phyloP scores from a whole-genome alignment of 1,284 basidiomycete species.

The Boletus holoroseus region DNA sequence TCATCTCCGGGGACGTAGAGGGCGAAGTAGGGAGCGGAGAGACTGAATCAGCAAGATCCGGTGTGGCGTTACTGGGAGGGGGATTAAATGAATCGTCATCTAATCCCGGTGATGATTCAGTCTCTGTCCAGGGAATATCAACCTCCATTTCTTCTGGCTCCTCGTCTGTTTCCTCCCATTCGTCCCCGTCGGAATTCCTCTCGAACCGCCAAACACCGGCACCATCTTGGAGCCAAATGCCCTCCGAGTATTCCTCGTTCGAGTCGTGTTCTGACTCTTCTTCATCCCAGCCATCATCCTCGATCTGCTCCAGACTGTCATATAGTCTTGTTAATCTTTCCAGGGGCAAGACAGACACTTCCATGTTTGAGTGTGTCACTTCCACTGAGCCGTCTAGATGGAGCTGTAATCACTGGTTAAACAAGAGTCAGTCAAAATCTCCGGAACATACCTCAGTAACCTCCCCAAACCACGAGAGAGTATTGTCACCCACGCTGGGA shows the following conservation, averaged over 20 bases:
- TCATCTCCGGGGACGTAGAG: slow-evolving; percentile 32
- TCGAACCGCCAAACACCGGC: slow-evolving; percentile 45
- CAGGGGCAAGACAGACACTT: slow-evolving; percentile 48
- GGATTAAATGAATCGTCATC: slow-evolving; percentile 20
- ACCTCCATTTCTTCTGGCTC: slow-evolving; percentile 27
- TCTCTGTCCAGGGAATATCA: slow-evolving; percentile 29
- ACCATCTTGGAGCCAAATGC: slow-evolving; percentile 53
- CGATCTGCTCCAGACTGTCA: slow-evolving; percentile 71
- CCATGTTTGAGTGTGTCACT: slow-evolving; percentile 56
- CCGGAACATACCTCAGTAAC: slow-evolving; percentile 53
- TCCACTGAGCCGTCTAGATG: slow-evolving; percentile 63
- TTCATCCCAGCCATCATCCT: slow-evolving; percentile 62
- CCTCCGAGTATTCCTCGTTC: slow-evolving; percentile 39
- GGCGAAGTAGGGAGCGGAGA: slow-evolving; percentile 30
- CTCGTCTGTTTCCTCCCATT: slow-evolving; percentile 36
- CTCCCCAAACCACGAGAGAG: slow-evolving; percentile 70
- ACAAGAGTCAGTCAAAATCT: slow-evolving; percentile 1
- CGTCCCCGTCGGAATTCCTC: slow-evolving; percentile 37
- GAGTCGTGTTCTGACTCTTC: slow-evolving; percentile 40
- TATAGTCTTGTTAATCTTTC: slow-evolving; percentile 66
- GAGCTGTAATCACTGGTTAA: slow-evolving; percentile 42
- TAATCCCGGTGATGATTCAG: slow-evolving; percentile 16
- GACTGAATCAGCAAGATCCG: slow-evolving; percentile 22
- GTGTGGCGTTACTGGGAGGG: slow-evolving; percentile 13
- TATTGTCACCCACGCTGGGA: slow-evolving; percentile 41